These are phyloP conservation scores for Aleurites moluccanus DNA, from an alignment of 441 rosid genomes.

Conservation along the genomic window DNA sequence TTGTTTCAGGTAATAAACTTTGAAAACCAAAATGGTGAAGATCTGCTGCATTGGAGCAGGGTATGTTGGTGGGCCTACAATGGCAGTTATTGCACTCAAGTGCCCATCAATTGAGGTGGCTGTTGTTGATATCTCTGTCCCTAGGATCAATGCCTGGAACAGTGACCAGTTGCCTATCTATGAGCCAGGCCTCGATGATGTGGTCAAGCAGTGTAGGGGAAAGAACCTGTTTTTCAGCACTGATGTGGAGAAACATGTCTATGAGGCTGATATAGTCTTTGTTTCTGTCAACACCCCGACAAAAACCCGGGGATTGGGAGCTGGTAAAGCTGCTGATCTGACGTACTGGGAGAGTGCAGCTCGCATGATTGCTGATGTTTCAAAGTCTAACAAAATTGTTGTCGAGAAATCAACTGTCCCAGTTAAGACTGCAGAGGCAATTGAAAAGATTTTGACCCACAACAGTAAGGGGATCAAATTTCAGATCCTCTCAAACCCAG, in stretches of 20 bases:
- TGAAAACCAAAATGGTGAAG: slow-evolving; percentile 76
- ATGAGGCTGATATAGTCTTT: slow-evolving; percentile 82
- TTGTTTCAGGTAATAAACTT: slow-evolving; percentile 25
- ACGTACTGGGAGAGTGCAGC: too few relatives aligned
- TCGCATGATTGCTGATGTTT: too few relatives aligned
- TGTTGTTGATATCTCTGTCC: slow-evolving; percentile 77
- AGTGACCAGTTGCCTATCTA: slow-evolving; percentile 87
- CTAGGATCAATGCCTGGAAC: slow-evolving; percentile 80
- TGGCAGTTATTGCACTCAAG: slow-evolving; percentile 90
- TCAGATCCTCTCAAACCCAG: too few relatives aligned
- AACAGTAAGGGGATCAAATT: too few relatives aligned
- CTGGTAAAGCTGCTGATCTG: slow-evolving; percentile 98
- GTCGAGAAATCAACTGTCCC: too few relatives aligned
- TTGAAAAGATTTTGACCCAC: too few relatives aligned
- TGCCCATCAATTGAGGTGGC: slow-evolving; percentile 82
- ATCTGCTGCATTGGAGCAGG: slow-evolving; percentile 97
- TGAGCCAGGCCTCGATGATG: slow-evolving; percentile 85
- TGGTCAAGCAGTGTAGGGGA: slow-evolving; percentile 78
- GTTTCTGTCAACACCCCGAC: slow-evolving; percentile 97
- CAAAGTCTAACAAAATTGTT: too few relatives aligned
- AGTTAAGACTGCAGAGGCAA: too few relatives aligned
- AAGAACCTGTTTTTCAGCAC: slow-evolving; percentile 85
- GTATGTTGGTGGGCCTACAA: slow-evolving; percentile 91
- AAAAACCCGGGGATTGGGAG: slow-evolving; percentile 93
- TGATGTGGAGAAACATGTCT: slow-evolving; percentile 79